Conservation (phyloP, 208 protist species). For the Leptomonas pyrrhocoris region DNA sequence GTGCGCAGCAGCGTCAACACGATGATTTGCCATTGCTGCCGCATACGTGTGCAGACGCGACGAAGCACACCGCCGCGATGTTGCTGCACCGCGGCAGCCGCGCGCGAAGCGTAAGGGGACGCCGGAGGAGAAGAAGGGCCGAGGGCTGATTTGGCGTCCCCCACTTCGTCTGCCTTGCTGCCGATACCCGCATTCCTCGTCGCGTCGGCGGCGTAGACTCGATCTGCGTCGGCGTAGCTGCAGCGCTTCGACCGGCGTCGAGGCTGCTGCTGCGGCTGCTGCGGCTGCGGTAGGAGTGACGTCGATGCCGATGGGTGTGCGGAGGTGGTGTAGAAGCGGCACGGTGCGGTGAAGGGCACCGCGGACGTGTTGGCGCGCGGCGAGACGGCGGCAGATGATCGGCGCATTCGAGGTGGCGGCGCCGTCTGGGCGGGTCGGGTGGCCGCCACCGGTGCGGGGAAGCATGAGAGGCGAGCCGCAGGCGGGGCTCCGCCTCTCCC, state of each 20-base stretch:
- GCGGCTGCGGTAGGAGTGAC: not conserved
- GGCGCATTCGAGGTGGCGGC: too few species aligned
- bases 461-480: too few species aligned
- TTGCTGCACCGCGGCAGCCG: not conserved
- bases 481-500: too few species aligned
- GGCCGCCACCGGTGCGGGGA: too few species aligned
- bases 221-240: conserved; percentile 39
- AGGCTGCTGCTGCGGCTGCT: not conserved
- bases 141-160: not conserved
- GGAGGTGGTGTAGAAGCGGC: not conserved
- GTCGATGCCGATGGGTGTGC: not conserved
- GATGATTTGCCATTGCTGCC: conserved; percentile 20
- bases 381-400: too few species aligned
- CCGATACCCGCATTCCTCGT: not conserved
- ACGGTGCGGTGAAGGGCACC: too few species aligned
- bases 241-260: conserved; percentile 26
- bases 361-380: too few species aligned
- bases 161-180: not conserved
- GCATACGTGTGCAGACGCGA: conserved; percentile 4
- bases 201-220: not conserved
- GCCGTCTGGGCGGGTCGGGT: too few species aligned
- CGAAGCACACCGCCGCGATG: not conserved
- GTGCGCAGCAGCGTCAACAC: conserved; percentile 32
- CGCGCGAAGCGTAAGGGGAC: not conserved
- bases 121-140: not conserved